These are phyloP conservation scores for Cladosporium sp. DNA, from an alignment of 2,329 filamentous ascomycete genomes.

Conservation along the genomic window DNA sequence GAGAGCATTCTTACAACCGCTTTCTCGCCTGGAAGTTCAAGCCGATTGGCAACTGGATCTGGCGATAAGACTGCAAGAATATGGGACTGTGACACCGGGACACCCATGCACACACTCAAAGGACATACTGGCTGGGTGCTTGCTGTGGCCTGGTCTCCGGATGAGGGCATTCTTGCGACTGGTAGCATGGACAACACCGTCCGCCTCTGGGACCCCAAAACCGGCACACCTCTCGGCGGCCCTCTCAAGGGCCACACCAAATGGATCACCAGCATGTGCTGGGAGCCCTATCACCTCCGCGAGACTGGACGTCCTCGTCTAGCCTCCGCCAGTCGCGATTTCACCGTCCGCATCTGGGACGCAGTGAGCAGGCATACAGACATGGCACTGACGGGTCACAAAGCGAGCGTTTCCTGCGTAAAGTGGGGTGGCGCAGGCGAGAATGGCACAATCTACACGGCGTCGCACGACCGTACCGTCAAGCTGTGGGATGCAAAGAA, in stretches of 20 bases:
- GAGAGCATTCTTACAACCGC: constrained; percentile 82
- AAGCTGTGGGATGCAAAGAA: constrained; percentile 81
- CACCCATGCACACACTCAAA: constrained; percentile 76
- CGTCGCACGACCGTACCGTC: constrained; percentile 86
- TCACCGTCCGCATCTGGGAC: constrained; percentile 82
- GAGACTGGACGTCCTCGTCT: constrained; percentile 67
- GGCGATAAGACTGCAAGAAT: constrained; percentile 88
- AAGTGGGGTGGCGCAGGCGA: constrained; percentile 87
- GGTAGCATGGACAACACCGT: constrained; percentile 91
- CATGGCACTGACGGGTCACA: constrained; percentile 81
- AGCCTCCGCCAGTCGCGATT: constrained; percentile 85
- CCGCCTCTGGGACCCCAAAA: constrained; percentile 81
- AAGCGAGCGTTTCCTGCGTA: constrained; percentile 82
- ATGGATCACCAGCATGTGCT: constrained; percentile 81
- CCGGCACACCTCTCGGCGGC: constrained; percentile 67
- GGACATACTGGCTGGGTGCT: constrained; percentile 90
- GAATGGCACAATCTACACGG: constrained; percentile 60
- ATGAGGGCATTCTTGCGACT: constrained; percentile 75
- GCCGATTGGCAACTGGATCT: constrained; percentile 76
- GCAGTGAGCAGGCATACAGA: constrained; percentile 73
- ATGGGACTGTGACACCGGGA: constrained; percentile 94
- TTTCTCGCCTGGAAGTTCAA: constrained; percentile 75
- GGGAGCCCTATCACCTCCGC: constrained; percentile 91
- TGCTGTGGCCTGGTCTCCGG: constrained; percentile 80
- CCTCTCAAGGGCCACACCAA: constrained; percentile 80